Evolutionary conservation across 2,329 filamentous ascomycete genomes (phyloP), one percentile per base, ranked within the genome.

Genomic region (Emmonsiellopsis sp.): DNA sequence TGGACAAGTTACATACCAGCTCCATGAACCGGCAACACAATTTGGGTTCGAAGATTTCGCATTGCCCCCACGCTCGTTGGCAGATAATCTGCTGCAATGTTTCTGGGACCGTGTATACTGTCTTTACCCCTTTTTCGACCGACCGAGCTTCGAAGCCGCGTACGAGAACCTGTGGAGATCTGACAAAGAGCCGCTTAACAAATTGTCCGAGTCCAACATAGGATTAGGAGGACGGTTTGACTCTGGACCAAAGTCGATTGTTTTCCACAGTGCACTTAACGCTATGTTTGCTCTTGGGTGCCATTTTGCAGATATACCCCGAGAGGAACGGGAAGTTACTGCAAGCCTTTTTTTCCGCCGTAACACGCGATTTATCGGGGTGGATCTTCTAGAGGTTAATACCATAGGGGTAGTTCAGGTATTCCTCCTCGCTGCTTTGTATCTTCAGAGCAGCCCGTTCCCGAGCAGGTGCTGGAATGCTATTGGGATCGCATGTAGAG

Each of bases 91-190:
- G 1, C 41, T 76, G 2, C 56, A 66, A 4, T 63, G 65, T 13
- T 77, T 70, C 51, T 75, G 67, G 56, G 59, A 70, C 11, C 58
- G 65, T 7, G 62, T 76, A 1, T 70, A 70, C 54, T 73, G 68
- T 57, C 61, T 76, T 8, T 76, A 75, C 50, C 74, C 75, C 0
- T 71, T 75, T 53, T 70, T 76, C 50, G 68, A 76, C 58, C 64
- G 68, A 3, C 63, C 65, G 0, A 66, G 66, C n/a, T 76, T 77
- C 47, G 61, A 72, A 51, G 55, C 58, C 15, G 70, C 69, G 0
- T 75, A 75, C 46, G 59, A 68, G 34, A 68, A 63, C 35, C 59
- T 76, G 0, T 76, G 72, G 72, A 55, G 57, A 7, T 58, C 65
- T 1, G 54, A 54, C 13, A 59, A 58, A 6, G 52, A 61, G 30